Evolutionary conservation across 305 asterid genomes (phyloP).

Genomic region (Lippia alba): DNA sequence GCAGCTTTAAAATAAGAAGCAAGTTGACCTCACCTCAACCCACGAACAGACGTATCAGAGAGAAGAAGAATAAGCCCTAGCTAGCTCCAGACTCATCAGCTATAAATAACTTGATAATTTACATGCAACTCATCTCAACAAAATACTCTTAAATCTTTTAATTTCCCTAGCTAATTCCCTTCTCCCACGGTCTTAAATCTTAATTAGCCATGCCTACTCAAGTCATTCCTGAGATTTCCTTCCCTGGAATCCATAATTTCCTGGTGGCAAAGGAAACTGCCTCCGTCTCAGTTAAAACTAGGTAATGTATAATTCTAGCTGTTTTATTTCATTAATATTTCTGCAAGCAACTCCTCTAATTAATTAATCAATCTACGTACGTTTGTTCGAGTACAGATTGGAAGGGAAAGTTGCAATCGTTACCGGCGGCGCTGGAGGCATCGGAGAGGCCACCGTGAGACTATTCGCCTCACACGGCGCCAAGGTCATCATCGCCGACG

Average conservation of each 20-base stretch:
- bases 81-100: background rate
- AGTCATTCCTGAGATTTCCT: slow-evolving; percentile 47
- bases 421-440: slow-evolving; percentile 87
- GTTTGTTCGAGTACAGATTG: slow-evolving; percentile 47
- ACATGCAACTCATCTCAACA: background rate
- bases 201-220: slow-evolving; percentile 54
- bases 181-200: background rate
- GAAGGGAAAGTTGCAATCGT: slow-evolving; percentile 78
- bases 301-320: slow-evolving; percentile 49
- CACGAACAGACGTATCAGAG: no score
- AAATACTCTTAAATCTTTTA: background rate
- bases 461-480: slow-evolving; percentile 84
- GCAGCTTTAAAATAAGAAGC: background rate
- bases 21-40: background rate
- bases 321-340: slow-evolving; percentile 42
- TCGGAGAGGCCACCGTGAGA: slow-evolving; percentile 80
- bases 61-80: no score
- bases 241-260: slow-evolving; percentile 41
- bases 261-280: slow-evolving; percentile 46
- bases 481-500: slow-evolving; percentile 68
- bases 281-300: slow-evolving; percentile 37
- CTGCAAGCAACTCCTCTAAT: slow-evolving; percentile 41
- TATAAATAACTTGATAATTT: slow-evolving; percentile 10
- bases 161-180: slow-evolving; percentile 17
- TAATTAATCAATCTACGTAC: no score